A percentile compares a stretch with the other conserved stretches of the same genome.
Conservation (phyloP, 2,329 filamentous ascomycete species). For the Aspergillus sp. region DNA sequence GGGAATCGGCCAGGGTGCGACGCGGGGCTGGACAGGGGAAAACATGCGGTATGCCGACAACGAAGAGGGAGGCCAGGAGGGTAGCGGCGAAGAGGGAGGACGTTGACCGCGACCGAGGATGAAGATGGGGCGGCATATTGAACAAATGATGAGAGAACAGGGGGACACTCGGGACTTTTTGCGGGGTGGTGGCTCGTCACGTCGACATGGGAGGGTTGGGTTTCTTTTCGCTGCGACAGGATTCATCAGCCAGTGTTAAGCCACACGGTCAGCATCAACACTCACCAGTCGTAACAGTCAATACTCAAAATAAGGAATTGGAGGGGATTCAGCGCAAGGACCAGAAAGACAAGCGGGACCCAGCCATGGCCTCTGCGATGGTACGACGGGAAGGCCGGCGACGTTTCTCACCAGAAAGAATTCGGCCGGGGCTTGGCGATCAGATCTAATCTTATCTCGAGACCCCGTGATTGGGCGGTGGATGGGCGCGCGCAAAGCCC, state of each 20-base stretch:
- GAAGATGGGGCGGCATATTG: conserved; percentile 78
- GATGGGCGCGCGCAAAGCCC: background rate
- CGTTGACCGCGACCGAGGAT: conserved; percentile 90
- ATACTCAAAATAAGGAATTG: background rate
- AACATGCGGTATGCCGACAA: conserved; percentile 85
- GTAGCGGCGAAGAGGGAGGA: conserved; percentile 95
- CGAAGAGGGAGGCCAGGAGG: conserved; percentile 82
- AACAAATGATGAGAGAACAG: conserved; percentile 8
- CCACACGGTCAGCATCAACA: background rate
- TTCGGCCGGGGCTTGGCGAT: conserved; percentile 26
- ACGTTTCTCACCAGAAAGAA: conserved; percentile 10
- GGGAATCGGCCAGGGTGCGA: conserved; percentile 70
- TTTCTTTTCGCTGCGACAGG: background rate
- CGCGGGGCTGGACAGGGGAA: conserved; percentile 87
- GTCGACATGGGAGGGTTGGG: conserved; percentile 9
- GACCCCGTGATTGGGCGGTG: conserved; percentile 26
- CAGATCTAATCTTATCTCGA: conserved; percentile 44
- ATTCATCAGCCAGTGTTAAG: background rate
- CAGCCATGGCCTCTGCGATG: conserved; percentile 3
- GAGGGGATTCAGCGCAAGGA: background rate
- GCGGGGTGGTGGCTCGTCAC: conserved; percentile 2
- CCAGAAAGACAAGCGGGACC: background rate
- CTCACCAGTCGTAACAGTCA: background rate
- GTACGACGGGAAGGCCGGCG: background rate
- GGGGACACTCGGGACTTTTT: background rate